Evolutionary conservation across 805 yeast species (phyloP), one percentile per base, ranked within the genome.

Genomic region (Saccharomycodes ludwigii): DNA sequence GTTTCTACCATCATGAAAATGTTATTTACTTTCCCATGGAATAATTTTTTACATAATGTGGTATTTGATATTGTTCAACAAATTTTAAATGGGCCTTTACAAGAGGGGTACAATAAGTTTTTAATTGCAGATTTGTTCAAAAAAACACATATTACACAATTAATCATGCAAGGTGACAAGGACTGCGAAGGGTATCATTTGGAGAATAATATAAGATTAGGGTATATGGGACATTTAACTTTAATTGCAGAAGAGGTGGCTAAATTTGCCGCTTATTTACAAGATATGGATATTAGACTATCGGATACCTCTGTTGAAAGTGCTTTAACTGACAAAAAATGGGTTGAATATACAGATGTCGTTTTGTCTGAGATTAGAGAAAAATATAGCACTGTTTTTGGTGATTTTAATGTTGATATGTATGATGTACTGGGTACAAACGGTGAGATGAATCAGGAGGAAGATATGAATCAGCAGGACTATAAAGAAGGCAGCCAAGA

Each of bases 201-300:
- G 40, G 61, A 56, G 30, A 66, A 67, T 4, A 73, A 73, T 11
- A 68, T 83, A 10, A 64, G 96, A 34, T 71, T 91, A 15, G 98
- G 98, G 0, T 91, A 88, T 52, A 86, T 88, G 86, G 98, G 98
- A 17, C 98, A 91, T 52, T 57, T 91, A 38, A 84, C 94, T 4
- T 62, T 91, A 24, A 83, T 91, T 32, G 86, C 95, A 27, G 98
- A 91, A 53, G 98, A 91, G 53, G 91, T 91, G 29, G 95, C 86
- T 27, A 91, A 91, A 55, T 91, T 91, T 50, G 53, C 64, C 4
- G 58, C 63, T 4, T 63, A 71, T 15, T 59, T 66, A 23, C 52
- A 54, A 18, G 59, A 53, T 32, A 46, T 50, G 47, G 49, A 52
- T 22, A 41, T 53, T 12, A 40, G 41, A 2, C 51, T 50, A 31